A percentile compares a stretch with the other conserved stretches of the same genome.
Conservation (phyloP, 768 basidiomycete species). For the Pleurotus platypus region DNA sequence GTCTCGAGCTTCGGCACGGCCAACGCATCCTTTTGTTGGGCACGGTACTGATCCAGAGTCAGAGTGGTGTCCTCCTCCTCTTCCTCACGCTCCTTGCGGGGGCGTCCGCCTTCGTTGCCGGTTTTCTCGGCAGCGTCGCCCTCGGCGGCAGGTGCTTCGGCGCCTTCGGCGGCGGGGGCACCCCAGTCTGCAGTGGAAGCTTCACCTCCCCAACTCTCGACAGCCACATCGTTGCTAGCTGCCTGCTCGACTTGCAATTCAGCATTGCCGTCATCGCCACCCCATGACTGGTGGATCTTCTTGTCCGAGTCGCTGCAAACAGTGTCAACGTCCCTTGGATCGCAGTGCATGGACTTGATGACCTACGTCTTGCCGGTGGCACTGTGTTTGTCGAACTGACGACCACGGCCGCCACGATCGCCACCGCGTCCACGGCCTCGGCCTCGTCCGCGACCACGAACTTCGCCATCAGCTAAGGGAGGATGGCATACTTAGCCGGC, state of each 20-base stretch:
- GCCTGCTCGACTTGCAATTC: conserved; percentile 82
- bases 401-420: conserved; percentile 57
- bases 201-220: conserved; percentile 38
- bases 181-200: conserved; percentile 25
- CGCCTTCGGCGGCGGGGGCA: conserved; percentile 20
- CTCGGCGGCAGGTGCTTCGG: conserved; percentile 31
- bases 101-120: conserved; percentile 29
- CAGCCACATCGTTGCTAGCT: conserved; percentile 59
- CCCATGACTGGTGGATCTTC: conserved; percentile 94
- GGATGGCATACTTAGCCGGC: conserved; percentile 5
- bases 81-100: conserved; percentile 27
- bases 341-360: not conserved
- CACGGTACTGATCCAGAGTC: conserved; percentile 90
- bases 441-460: conserved; percentile 39
- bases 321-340: conserved; percentile 9
- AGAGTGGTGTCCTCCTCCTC: conserved; percentile 94
- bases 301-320: conserved; percentile 82
- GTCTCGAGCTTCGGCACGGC: conserved; percentile 77
- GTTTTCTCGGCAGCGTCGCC: conserved; percentile 25
- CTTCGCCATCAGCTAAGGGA: conserved; percentile 38
- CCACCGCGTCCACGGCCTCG: conserved; percentile 50
- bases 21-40: conserved; percentile 64
- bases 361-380: conserved; percentile 80
- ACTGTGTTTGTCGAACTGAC: conserved; percentile 83
- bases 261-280: conserved; percentile 81